Base-by-base conservation (phyloP, 768 basidiomycete species). In the Tulasnella calospora region DNA sequence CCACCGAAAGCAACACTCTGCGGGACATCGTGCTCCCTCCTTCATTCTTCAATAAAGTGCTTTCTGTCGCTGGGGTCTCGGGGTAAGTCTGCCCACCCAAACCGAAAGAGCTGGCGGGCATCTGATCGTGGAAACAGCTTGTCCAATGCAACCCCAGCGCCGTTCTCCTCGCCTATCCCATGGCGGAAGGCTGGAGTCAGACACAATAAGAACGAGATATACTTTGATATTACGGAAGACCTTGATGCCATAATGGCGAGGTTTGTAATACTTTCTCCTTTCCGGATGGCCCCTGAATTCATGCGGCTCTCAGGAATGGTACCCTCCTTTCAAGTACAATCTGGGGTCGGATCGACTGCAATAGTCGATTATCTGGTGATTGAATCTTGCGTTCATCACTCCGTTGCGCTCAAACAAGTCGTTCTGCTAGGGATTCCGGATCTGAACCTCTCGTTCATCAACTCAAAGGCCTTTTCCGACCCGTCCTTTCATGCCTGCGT, bases 1-100 rank as follows among this genome's bases (percentile, higher is more conserved):
- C 96, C 8, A 99, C 95, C 3, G 94, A 94, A 77, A 88, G 92
- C 2, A 96, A 94, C 82, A 92, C 94, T 27, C 87, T 99, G 1
- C 91, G 94, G 35, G 96, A 99, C 82, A 96, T 99, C 79, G 94
- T 99, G 9, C 88, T 98, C 0, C 94, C 95, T 0, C 96, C 96
- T 1, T 93, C 95, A 0, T 89, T 98, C 41, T 87, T 97, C 71
- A 89, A 90, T 78, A 95, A 94, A 82, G 83, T 90, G 5, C 84
- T 90, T 17, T 85, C 86, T 6, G 89, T 87, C 0, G 87, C 89
- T 7, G 88, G 89, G 55, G 87, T 89, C 2, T 86, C 88, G 12
- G 87, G 87, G 81, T 85, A 72, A 80, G 84, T 79, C 38, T 8
- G 30, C 7, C 23, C 41, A 27, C 46, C 36, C 38, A 30, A 15